Evolutionary conservation across 192 early-diverging fungal species (phyloP), one percentile per base, ranked within the genome.

Genomic region (Borealophlyctis nickersoniae): DNA sequence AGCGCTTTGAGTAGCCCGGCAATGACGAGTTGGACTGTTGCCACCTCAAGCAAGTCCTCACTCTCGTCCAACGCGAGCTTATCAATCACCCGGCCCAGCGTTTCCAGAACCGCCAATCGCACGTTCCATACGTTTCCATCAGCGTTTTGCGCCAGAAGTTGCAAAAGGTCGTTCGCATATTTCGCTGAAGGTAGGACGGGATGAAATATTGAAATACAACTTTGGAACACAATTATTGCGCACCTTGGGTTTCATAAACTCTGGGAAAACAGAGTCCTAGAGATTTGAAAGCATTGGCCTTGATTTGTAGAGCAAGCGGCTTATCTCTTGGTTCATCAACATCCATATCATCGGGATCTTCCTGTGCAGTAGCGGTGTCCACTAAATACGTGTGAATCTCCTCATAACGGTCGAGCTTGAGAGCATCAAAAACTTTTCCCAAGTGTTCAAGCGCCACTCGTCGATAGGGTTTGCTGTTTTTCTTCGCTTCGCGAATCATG

Each of bases 71-170:
- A 28, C 23, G 49, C 39, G 27, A 73, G 56, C 48, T 74, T 73
- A 22, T 65, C 60, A n/a, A 91, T 39, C 27, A 91, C 78, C 16
- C 67, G 76, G 0, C 81, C 67, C 7, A 94, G 50, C 4, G 84
- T 79, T 23, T 90, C 88, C 33, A 95, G 70, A 16, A 90, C 79
- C 7, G 86, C 84, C 1, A 89, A 66, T 4, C 87, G 78, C 2
- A 91, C 86, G 67, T 94, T 95, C 94, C 94, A 96, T 23, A 92
- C 81, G 34, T 91, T 85, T 0, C 77, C 81, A 3, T 81, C 72
- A 1, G 90, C 73, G 19, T 81, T 73, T 7, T 69, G 67, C 0
- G 78, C 72, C 33, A 92, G 63, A 4, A 77, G 61, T 2, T 53
- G 19, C 13, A 72, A 69, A 35, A 89, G 62, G 23, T 66, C 61